Conservation (phyloP, 208 protist species). For the Trypanosoma mega region DNA sequence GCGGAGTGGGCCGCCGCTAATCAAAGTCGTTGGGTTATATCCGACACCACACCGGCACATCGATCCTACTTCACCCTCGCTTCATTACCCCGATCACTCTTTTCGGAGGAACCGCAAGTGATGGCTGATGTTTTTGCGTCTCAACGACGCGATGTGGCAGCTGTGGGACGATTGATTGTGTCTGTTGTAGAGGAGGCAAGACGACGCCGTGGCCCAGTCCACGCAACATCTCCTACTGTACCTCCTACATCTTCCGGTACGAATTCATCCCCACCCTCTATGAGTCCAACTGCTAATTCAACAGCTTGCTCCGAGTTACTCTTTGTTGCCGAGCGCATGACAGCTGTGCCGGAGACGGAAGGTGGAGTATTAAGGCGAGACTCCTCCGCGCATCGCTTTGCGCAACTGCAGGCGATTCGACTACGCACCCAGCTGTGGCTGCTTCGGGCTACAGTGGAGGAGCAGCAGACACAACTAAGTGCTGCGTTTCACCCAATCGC, state of each 20-base stretch:
- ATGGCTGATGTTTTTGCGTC: slow-evolving; percentile 18
- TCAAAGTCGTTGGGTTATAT: slow-evolving; percentile 25
- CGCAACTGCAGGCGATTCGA: slow-evolving; percentile 76
- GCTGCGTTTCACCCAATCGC: not conserved
- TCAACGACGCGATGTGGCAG: slow-evolving; percentile 43
- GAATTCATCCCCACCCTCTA: not conserved
- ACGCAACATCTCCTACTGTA: too few species aligned
- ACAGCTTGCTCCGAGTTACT: slow-evolving; percentile 28
- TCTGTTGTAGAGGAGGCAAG: slow-evolving; percentile 35
- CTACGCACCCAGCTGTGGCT: slow-evolving; percentile 64
- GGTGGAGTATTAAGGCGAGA: not conserved
- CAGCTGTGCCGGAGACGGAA: slow-evolving; percentile 8
- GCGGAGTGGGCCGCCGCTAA: slow-evolving; percentile 24
- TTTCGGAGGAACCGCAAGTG: not conserved
- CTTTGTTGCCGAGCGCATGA: slow-evolving; percentile 37
- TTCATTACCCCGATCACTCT: slow-evolving; percentile 23
- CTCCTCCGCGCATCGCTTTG: slow-evolving; percentile 29
- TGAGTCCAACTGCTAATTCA: not conserved
- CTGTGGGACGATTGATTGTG: slow-evolving; percentile 44
- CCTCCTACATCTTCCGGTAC: too few species aligned
- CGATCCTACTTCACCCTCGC: slow-evolving; percentile 49
- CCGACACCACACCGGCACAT: slow-evolving; percentile 40
- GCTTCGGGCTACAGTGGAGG: slow-evolving; percentile 49
- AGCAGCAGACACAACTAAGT: slow-evolving; percentile 28
- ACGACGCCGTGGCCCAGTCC: slow-evolving; percentile 13